These are phyloP conservation scores for Conoideocrella luteorostrata DNA, from an alignment of 2,329 filamentous ascomycete genomes.

Conservation along the genomic window DNA sequence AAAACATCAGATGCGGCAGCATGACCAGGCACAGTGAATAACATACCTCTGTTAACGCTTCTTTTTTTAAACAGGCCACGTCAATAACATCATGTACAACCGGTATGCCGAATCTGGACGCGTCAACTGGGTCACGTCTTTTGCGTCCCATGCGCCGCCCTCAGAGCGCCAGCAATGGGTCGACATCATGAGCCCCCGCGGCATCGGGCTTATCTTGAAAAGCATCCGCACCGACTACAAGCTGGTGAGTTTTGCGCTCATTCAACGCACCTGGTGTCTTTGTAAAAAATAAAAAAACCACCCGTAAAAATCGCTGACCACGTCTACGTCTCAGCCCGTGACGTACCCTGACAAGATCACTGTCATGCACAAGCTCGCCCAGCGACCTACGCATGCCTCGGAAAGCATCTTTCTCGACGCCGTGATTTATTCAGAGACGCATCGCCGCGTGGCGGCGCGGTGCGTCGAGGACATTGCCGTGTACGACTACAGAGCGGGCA, in stretches of 20 bases:
- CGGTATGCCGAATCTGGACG: conserved; percentile 77
- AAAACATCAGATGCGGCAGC: background rate
- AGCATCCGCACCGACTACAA: conserved; percentile 82
- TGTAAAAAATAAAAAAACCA: too few species aligned
- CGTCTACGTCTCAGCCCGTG: conserved; percentile 78
- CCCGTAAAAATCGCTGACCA: too few species aligned
- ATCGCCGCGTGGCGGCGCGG: conserved; percentile 65
- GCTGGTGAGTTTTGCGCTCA: conserved; percentile 75
- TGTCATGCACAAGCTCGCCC: conserved; percentile 71
- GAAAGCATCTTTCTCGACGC: conserved; percentile 52
- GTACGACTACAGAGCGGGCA: conserved; percentile 25
- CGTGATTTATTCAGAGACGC: conserved; percentile 67
- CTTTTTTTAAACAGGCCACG: conserved; percentile 44
- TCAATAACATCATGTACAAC: conserved; percentile 82
- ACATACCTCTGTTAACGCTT: background rate
- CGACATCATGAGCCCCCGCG: conserved; percentile 59
- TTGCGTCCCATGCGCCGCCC: conserved; percentile 57
- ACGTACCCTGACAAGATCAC: conserved; percentile 76
- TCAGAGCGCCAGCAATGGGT: conserved; percentile 58
- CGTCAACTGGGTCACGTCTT: conserved; percentile 70
- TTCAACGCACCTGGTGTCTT: too few species aligned
- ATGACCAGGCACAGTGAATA: conserved; percentile 6
- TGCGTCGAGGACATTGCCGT: conserved; percentile 51
- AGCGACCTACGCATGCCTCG: conserved; percentile 35
- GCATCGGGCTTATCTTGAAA: conserved; percentile 68